Evolutionary conservation across 192 early-diverging fungal genomes (phyloP).

Genomic region (Entomortierella beljakovae): DNA sequence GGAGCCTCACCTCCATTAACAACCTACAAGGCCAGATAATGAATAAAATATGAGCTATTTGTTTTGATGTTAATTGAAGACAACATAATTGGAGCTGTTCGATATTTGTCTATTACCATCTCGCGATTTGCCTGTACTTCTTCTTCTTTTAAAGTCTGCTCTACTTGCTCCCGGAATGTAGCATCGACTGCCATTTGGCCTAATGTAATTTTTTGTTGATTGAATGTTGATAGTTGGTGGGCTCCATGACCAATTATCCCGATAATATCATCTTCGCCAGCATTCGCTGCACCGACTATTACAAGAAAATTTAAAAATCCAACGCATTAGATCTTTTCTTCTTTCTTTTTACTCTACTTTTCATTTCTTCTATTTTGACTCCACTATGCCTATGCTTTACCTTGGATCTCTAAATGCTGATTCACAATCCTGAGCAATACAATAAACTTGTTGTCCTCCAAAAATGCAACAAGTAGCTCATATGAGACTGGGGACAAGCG

Average conservation of each 20-base stretch:
- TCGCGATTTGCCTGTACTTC: slow-evolving; percentile 44
- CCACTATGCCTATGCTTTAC: slow-evolving; percentile 38
- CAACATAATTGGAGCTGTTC: no score
- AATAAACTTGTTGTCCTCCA: slow-evolving; percentile 94
- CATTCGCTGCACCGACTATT: slow-evolving; percentile 21
- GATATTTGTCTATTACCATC: neutral
- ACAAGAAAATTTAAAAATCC: neutral
- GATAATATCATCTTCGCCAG: slow-evolving; percentile 71
- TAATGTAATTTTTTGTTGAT: slow-evolving; percentile 81
- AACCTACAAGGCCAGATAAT: neutral
- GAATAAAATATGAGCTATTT: neutral
- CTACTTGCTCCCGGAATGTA: slow-evolving; percentile 82
- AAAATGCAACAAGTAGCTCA: slow-evolving; percentile 89
- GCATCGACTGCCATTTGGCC: slow-evolving; percentile 80
- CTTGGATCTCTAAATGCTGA: slow-evolving; percentile 88
- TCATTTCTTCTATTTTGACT: neutral
- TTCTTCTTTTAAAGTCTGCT: slow-evolving; percentile 80
- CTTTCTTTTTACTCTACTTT: neutral
- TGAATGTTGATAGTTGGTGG: slow-evolving; percentile 82
- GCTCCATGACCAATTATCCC: slow-evolving; percentile 79
- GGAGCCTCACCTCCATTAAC: slow-evolving; percentile 42
- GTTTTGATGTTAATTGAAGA: no score
- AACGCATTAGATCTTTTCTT: neutral
- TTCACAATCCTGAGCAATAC: slow-evolving; percentile 91
- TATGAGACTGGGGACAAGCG: slow-evolving; percentile 88